Evolutionary conservation across 148 eudicot genomes (phyloP).

Genomic region (Amaranthus cruentus): DNA sequence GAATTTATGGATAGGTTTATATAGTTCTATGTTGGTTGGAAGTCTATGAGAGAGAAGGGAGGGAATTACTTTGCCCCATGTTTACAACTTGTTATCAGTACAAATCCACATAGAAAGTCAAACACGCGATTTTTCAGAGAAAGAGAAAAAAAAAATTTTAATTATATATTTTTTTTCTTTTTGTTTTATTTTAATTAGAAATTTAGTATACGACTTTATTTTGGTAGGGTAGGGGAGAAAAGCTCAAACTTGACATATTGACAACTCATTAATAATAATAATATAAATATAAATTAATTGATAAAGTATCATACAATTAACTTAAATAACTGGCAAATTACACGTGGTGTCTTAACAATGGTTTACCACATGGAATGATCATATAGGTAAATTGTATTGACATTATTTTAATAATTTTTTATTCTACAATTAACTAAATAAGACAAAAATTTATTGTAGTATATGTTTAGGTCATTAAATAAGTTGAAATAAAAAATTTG

Average conservation of each 20-base stretch:
- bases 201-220: background rate
- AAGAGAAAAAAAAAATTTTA: background rate
- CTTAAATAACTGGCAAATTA: no score
- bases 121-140: background rate
- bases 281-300: no score
- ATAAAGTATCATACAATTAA: background rate
- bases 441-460: no score
- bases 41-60: background rate
- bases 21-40: background rate
- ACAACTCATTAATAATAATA: background rate
- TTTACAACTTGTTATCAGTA: background rate
- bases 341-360: no score
- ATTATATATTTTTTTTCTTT: background rate
- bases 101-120: background rate
- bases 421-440: no score
- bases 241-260: constrained; percentile 15
- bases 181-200: background rate
- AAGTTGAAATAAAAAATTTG: no score
- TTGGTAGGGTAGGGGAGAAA: background rate
- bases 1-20: background rate
- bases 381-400: no score
- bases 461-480: no score
- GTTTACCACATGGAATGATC: no score
- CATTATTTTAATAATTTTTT: no score
- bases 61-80: background rate